Evolutionary conservation across 345 rosid genomes (phyloP).

Genomic region (Gossypium anomalum): DNA sequence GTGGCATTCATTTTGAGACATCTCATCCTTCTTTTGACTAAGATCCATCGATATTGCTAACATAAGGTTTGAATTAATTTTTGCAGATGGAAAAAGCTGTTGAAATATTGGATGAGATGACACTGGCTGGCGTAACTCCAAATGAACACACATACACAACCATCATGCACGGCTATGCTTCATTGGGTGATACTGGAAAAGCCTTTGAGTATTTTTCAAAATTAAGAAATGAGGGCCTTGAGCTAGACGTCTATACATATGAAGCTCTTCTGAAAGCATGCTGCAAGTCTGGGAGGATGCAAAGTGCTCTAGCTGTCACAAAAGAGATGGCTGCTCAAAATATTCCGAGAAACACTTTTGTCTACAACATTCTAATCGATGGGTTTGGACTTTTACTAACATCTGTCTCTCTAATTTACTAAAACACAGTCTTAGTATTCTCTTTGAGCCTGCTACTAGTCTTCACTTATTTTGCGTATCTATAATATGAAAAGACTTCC

Average conservation of each 20-base stretch:
- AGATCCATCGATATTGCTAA: neutral
- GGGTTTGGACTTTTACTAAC: conserved; percentile 47
- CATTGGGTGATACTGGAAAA: conserved; percentile 85
- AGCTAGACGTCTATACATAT: conserved; percentile 76
- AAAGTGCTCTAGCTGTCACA: conserved; percentile 93
- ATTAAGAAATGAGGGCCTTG: conserved; percentile 76
- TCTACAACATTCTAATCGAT: conserved; percentile 86
- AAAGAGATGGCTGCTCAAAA: conserved; percentile 82
- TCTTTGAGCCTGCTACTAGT: neutral
- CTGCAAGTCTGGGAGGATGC: conserved; percentile 98
- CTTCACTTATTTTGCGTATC: neutral
- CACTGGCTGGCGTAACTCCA: conserved; percentile 66
- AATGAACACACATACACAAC: conserved; percentile 89
- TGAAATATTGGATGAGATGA: conserved; percentile 86
- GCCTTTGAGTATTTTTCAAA: conserved; percentile 83
- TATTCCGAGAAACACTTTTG: conserved; percentile 69
- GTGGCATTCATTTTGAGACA: neutral
- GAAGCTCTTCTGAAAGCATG: conserved; percentile 96
- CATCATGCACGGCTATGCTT: conserved; percentile 97
- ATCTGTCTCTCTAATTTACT: neutral
- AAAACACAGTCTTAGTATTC: neutral
- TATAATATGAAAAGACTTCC: neutral
- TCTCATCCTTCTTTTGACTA: neutral
- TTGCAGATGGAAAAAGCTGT: conserved; percentile 87
- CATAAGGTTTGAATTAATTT: neutral